Evolutionary conservation across 1,284 basidiomycete genomes (phyloP), one percentile per base, ranked within the genome.

Genomic region (Limonomyces culmigenus): DNA sequence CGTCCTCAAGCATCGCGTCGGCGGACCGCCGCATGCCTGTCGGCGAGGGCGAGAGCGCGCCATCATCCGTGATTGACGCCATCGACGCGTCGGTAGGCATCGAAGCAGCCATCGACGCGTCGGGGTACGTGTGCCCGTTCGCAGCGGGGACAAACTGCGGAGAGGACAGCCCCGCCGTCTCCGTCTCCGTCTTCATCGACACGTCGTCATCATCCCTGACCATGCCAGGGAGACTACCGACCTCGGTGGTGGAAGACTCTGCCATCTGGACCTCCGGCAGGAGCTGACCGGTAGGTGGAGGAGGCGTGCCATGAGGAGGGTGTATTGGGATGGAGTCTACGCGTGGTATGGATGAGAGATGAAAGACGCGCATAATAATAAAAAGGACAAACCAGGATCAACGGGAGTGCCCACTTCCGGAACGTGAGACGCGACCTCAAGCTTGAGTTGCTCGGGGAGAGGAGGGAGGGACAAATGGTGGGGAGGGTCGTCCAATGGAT

Each of bases 401-500:
- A 56, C 45, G 1, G 65, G 60, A 4, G 60, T 55, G 35, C 51
- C 53, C 25, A 59, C 46, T 49, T 67, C 59, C 13, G 63, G 58
- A 39, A 58, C 55, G 21, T 56, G 53, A 31, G 71, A 68, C 53
- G 52, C 53, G 49, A 55, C 53, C 37, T 60, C 55, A 29, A 53
- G 37, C 40, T 51, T 53, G 45, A 54, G 51, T 18, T 56, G 44
- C 42, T 55, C 68, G 43, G 70, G 50, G 34, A 61, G 54, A 8
- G 8, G 25, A 34, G 67, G 50, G 30, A 68, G 69, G 45, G 74
- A 71, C 49, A 67, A 62, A 36, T 67, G 67, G 43, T 60, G 70
- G 60, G 76, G 70, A 45, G 68, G 70, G 57, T 78, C 76, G 43
- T 65, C 64, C 44, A 73, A 65, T 41, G 60, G 58, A 46, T 58